phyloP scores from a whole-genome alignment of 2,329 filamentous ascomycete species.

The Talaromyces sp. region DNA sequence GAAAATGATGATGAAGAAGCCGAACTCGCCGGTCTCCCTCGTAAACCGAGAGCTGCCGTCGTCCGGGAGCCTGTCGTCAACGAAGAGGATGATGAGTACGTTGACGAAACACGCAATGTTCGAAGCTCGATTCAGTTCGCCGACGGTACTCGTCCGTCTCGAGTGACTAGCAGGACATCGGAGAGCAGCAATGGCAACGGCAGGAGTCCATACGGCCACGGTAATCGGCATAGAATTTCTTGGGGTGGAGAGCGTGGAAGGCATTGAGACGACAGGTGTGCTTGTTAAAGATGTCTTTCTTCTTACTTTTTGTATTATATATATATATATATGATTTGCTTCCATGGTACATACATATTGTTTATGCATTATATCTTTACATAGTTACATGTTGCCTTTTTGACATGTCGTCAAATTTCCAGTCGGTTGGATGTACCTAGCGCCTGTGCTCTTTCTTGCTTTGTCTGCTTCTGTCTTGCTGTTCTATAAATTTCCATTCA shows the following conservation, averaged over 20 bases:
- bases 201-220: conserved; percentile 13
- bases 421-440: background rate
- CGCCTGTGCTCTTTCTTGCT: background rate
- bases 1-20: conserved; percentile 22
- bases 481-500: background rate
- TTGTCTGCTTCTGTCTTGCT: background rate
- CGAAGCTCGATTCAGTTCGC: conserved; percentile 17
- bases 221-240: conserved; percentile 14
- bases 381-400: background rate
- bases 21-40: conserved; percentile 19
- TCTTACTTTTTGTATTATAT: background rate
- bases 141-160: conserved; percentile 16
- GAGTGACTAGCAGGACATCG: background rate
- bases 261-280: background rate
- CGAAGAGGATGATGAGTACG: conserved; percentile 8
- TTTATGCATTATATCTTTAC: conserved; percentile 1
- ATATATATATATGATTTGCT: conserved; percentile 5
- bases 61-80: conserved; percentile 11
- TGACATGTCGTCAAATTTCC: background rate
- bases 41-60: conserved; percentile 12
- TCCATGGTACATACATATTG: conserved; percentile 5
- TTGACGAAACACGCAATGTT: conserved; percentile 19
- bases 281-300: background rate
- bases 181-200: conserved; percentile 12
- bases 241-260: conserved; percentile 19